Evolutionary conservation across 2,329 filamentous ascomycete genomes (phyloP), one percentile per base, ranked within the genome.

Genomic region (Fusarium hainanense): DNA sequence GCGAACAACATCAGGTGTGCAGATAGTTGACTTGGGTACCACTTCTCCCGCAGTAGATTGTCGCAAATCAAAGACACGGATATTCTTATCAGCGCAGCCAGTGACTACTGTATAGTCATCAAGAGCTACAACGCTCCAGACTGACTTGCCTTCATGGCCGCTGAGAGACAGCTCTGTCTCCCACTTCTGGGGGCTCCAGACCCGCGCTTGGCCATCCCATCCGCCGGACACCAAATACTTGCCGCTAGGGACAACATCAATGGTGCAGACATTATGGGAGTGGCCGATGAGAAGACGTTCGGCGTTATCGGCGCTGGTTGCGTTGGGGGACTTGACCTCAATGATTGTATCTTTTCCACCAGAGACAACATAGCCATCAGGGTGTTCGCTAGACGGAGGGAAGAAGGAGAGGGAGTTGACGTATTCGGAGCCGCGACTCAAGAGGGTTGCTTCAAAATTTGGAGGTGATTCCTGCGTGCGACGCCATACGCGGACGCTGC

Each of bases 321-420:
- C 88, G 13, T 85, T 86, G 7, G 93, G 91, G 67, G 90, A 88
- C 76, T 94, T 90, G 50, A 97, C 93, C 78, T 98, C 95, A 74
- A 99, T 95, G 69, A 98, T 92, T 32, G 93, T 91, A 77, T 98
- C 96, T 77, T 95, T 93, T 61, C 96, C 96, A 69, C 93, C 94
- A 1, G 94, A 96, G 10, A 97, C 85, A 41, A 98, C 86, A 6
- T 98, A 86, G 14, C 96, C 96, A 55, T 96, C 87, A 1, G 93
- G 89, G 71, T 90, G 90, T 10, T 88, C 84, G 52, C 85, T 77
- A 16, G 88, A 91, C 1, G 94, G 89, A 3, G 90, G 89, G 1
- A 93, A 83, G 74, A 92, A 97, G 62, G 94, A 86, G 47, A 99
- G 79, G 5, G 92, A 89, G 81, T 98, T 99, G 82, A 98, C 89